These are phyloP conservation scores for Cyclocybe aegerita DNA, from an alignment of 768 basidiomycete species.

Conservation along the genomic window DNA sequence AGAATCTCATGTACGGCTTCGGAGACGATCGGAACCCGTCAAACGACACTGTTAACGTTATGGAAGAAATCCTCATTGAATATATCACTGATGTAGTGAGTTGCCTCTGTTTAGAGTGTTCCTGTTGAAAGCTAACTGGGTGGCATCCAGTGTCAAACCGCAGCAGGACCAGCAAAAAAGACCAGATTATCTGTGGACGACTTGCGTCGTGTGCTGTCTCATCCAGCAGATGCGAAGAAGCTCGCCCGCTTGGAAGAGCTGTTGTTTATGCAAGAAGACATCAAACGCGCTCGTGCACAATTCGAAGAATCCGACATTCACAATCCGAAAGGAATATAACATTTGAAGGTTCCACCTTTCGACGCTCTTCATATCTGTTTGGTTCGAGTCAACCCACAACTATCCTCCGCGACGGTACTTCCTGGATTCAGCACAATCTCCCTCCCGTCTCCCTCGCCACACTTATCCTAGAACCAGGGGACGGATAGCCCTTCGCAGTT, in stretches of 20 bases:
- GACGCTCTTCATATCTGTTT: neutral
- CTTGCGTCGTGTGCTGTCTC: constrained; percentile 73
- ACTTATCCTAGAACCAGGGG: too few species aligned
- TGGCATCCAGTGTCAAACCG: constrained; percentile 62
- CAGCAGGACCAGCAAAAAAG: constrained; percentile 69
- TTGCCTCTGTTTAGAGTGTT: constrained; percentile 17
- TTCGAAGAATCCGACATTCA: constrained; percentile 55
- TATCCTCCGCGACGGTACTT: too few species aligned
- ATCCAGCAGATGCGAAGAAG: constrained; percentile 89
- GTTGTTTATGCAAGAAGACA: constrained; percentile 91
- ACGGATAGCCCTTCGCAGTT: too few species aligned
- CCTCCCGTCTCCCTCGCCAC: too few species aligned
- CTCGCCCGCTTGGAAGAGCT: constrained; percentile 91
- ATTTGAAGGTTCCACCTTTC: neutral
- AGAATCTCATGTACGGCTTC: constrained; percentile 90
- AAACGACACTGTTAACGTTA: constrained; percentile 83
- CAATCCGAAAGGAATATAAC: constrained; percentile 12
- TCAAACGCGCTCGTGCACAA: constrained; percentile 82
- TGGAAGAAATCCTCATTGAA: constrained; percentile 92
- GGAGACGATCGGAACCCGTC: constrained; percentile 90
- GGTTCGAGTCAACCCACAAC: too few species aligned
- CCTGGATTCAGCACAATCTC: too few species aligned
- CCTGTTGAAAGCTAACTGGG: constrained; percentile 4
- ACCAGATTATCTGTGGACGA: constrained; percentile 84
- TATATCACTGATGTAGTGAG: constrained; percentile 88